These are phyloP conservation scores for Gentiana macrophylla DNA, from an alignment of 257 asterid genomes.

Conservation along the genomic window DNA sequence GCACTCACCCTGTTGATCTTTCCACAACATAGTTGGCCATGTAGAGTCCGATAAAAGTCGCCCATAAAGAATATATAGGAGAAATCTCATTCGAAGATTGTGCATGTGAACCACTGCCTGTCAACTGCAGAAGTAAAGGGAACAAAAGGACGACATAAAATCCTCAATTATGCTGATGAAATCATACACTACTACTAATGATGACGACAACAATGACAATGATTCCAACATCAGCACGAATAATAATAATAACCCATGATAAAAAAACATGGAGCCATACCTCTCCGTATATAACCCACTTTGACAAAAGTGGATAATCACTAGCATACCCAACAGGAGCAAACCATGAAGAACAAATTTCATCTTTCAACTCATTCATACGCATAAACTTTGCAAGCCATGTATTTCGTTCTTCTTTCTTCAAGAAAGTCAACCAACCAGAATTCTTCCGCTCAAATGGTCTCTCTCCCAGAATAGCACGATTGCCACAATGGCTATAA, in stretches of 20 bases:
- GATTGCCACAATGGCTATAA: conserved; percentile 99
- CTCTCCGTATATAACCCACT: conserved; percentile 98
- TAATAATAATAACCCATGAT: conserved; percentile 7
- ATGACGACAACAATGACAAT: too few relatives aligned
- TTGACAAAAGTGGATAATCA: conserved; percentile 91
- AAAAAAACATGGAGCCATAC: conserved; percentile 24
- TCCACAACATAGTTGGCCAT: conserved; percentile 99
- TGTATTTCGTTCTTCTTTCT: conserved; percentile 65
- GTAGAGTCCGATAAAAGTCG: conserved; percentile 96
- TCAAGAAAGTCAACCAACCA: conserved; percentile 73
- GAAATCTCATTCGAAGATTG: conserved; percentile 91
- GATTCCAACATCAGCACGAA: too few relatives aligned
- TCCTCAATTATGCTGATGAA: not conserved
- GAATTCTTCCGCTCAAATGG: conserved; percentile 55
- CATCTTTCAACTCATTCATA: conserved; percentile 78
- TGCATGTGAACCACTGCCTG: conserved; percentile 73
- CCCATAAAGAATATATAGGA: conserved; percentile 96
- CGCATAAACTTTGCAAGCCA: conserved; percentile 83
- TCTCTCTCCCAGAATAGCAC: conserved; percentile 59
- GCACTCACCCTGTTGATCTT: conserved; percentile 91
- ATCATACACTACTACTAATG: not conserved
- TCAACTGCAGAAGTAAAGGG: conserved; percentile 45
- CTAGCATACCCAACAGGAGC: conserved; percentile 99
- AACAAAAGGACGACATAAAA: conserved; percentile 17
- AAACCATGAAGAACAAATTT: conserved; percentile 95